Evolutionary conservation across 2,329 filamentous ascomycete species (phyloP).

Genomic region (Fusarium keratoplasticum): DNA sequence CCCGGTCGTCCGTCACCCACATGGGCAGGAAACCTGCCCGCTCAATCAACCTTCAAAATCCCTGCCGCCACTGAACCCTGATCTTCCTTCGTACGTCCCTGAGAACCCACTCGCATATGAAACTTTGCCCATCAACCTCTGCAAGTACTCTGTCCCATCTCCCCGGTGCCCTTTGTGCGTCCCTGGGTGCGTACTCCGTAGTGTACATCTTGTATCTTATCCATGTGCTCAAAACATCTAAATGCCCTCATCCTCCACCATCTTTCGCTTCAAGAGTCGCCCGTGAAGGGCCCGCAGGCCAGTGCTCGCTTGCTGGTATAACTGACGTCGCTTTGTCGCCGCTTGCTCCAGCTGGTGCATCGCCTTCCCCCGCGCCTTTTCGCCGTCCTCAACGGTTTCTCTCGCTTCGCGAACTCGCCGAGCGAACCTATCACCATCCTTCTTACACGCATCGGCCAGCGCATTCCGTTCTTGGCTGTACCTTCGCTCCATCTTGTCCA

Average conservation of each 20-base stretch:
- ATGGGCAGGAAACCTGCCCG: constrained; percentile 17
- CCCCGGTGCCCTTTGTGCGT: background rate
- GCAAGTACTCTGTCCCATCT: background rate
- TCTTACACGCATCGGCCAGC: constrained; percentile 28
- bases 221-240: background rate
- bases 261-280: constrained; percentile 19
- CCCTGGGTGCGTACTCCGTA: background rate
- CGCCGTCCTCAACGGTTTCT: constrained; percentile 13
- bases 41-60: constrained; percentile 24
- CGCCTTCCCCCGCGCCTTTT: constrained; percentile 1
- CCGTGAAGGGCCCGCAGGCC: constrained; percentile 39
- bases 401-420: constrained; percentile 11
- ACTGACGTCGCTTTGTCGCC: constrained; percentile 16
- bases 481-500: constrained; percentile 38
- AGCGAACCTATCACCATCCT: constrained; percentile 35
- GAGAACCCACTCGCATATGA: background rate
- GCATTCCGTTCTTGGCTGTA: constrained; percentile 33
- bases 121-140: background rate
- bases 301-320: constrained; percentile 33
- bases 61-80: constrained; percentile 31
- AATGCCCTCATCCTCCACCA: constrained; percentile 2
- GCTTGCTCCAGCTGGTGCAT: constrained; percentile 25
- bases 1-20: background rate
- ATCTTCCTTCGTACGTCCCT: constrained; percentile 8
- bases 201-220: background rate